Evolutionary conservation across 2,329 filamentous ascomycete species (phyloP), one percentile per base, ranked within the genome.

Genomic region (Penicillium janthinellum): DNA sequence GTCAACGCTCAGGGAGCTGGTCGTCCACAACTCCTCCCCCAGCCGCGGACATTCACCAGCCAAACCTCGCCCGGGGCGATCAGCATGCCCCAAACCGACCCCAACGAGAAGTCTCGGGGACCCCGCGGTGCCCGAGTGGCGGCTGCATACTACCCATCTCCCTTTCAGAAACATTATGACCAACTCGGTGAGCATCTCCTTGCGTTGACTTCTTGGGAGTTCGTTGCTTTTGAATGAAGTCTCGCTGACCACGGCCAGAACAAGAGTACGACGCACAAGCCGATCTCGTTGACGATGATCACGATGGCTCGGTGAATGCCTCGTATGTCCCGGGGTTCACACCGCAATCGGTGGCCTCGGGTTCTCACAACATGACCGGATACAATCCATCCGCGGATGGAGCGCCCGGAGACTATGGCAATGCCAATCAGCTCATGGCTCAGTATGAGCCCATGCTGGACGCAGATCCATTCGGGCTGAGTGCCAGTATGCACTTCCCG

Each of bases 201-300:
- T 28, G 8, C 1, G 83, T 84, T 73, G 82, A 86, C 75, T 87
- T 83, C 12, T 12, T 7, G 37, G 17, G 25, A 3, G n/a, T 31
- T n/a, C n/a, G 22, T 41, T 6, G 6, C 25, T 28, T 35, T 35
- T 39, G 2, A 17, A 41, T 37, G 25, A 34, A 37, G 20, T 3
- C 3, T 37, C 14, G 42, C 63, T 67, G 39, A 69, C 57, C 38
- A 38, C 72, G 84, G 82, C 42, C 82, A 97, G 94, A 98, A 82
- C 92, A 96, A 84, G 94, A 98, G 82, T 98, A 97, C 80, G 93
- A 97, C 76, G 90, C 91, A 57, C 90, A 92, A 79, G 86, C 86
- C 75, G 92, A 94, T 71, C 90, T 96, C 84, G 87, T 96, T 76
- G 93, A 97, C 71, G 91, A 96, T 62, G 88, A 90, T 69, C 85